phyloP scores from a whole-genome alignment of 2,329 filamentous ascomycete species.

The Pseudogymnoascus sp. region DNA sequence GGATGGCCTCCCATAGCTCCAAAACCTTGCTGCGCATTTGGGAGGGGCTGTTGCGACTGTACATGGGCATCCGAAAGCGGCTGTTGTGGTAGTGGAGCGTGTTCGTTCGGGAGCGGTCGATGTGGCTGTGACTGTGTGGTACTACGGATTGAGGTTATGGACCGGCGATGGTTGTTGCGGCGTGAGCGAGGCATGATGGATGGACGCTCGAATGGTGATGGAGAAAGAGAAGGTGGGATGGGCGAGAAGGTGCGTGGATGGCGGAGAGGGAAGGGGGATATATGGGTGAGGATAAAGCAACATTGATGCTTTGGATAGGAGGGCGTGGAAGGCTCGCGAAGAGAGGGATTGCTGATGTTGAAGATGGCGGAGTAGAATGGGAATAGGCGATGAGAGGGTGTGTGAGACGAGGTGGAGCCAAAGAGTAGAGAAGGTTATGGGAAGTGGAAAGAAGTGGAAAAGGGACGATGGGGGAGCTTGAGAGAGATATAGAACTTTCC shows the following conservation, averaged over 20 bases:
- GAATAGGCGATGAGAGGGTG: background rate
- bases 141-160: background rate
- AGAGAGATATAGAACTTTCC: background rate
- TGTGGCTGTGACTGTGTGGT: background rate
- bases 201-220: background rate
- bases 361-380: background rate
- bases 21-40: background rate
- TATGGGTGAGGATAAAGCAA: background rate
- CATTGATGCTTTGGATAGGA: background rate
- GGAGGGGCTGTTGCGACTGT: background rate
- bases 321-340: background rate
- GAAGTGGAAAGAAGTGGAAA: background rate
- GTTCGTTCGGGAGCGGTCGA: background rate
- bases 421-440: background rate
- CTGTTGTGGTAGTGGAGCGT: background rate
- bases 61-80: background rate
- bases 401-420: background rate
- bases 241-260: constrained; percentile 2
- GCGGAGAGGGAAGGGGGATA: background rate
- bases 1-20: background rate
- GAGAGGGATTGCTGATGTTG: background rate
- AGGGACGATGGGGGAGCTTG: background rate
- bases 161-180: background rate
- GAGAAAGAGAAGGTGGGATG: background rate
- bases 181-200: background rate